Base-by-base conservation (phyloP, 305 asterid genomes). In the Rubia peregrina region DNA sequence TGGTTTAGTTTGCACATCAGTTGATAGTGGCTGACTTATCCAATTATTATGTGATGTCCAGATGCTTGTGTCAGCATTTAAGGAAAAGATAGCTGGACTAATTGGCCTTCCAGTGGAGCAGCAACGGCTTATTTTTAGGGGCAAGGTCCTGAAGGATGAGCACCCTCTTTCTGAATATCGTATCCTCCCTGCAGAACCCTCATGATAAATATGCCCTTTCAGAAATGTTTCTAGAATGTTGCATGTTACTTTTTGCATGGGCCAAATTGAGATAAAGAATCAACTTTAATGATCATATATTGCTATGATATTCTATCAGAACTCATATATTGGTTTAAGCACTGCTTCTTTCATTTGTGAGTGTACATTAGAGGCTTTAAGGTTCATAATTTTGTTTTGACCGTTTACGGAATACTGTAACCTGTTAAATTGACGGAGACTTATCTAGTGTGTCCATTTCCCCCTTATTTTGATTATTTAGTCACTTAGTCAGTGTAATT, bases 81-180 rank as follows among this genome's bases (percentile, higher is more conserved):
- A 92, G 85, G 98, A 90, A 86, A 90, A 83, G 80, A 75, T 92
- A 80, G 88, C 98, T 38, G 57, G 79, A 75, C 85, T 84, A 84
- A 80, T 81, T 71, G 95, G 93, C 63, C 87, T 90, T 62, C 95
- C 96, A 42, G 91, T 85, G 79, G 96, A 75, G 80, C 97, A 83
- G 84, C 98, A 92, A 67, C 94, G 98, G n/a, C 86, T 92, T 24
- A 92, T 92, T 75, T 92, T 87, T 76, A 84, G 96, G 84, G 98
- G 98, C 84, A 90, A 90, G 83, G 96, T 90, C 74, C 83, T 92
- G 88, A 87, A 88, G 84, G 96, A 90, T 79, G 84, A 84, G 67
- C 92, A 83, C 77, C 87, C 69, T 83, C 91, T 92, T 72, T 87
- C 97, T 22, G 96, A 86, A 73, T 92, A 92, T 63, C 80, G 97